Evolutionary conservation across 2,329 filamentous ascomycete species (phyloP), one percentile per base, ranked within the genome.

Genomic region (Penicillium sp.): DNA sequence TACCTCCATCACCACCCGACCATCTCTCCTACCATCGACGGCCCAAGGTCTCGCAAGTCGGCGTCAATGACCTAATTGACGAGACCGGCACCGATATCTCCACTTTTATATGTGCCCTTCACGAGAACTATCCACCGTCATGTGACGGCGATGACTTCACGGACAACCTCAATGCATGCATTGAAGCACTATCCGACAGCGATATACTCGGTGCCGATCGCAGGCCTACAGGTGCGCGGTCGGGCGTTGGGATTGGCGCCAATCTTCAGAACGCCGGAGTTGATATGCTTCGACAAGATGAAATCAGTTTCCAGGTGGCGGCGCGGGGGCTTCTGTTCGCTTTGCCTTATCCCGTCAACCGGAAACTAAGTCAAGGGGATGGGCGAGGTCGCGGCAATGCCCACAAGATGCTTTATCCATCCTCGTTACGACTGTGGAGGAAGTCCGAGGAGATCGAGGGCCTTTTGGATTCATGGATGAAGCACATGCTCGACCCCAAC

Each of bases 321-420:
- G 89, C 95, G 0, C 84, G 92, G 11, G 94, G 94, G 0, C 74
- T 97, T 44, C 73, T 96, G 0, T 95, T 95, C 68, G 86, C 85
- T 9, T 79, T 99, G 2, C 94, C 94, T 1, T 83, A 83, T 61
- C 92, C 92, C 0, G 94, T 99, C 9, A 92, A 89, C 68, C 81
- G 78, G 69, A 76, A 62, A 65, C 69, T 63, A 61, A 75, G 65
- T 63, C 71, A 66, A 62, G 74, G 64, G 56, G 60, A 53, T n/a
- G 67, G 53, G 50, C 63, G 56, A 41, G 61, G 61, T 53, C 65
- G 48, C 46, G 69, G 78, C 54, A 89, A 91, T 63, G 82, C 88
- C 0, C 87, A 86, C 74, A 92, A 89, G 65, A 96, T 99, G 89
- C 95, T 92, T 61, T 99, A 94, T 65, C 94, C 94, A 0, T 85